Base-by-base conservation (phyloP, 108 stramenopile species). In the Fistulifera solaris region DNA sequence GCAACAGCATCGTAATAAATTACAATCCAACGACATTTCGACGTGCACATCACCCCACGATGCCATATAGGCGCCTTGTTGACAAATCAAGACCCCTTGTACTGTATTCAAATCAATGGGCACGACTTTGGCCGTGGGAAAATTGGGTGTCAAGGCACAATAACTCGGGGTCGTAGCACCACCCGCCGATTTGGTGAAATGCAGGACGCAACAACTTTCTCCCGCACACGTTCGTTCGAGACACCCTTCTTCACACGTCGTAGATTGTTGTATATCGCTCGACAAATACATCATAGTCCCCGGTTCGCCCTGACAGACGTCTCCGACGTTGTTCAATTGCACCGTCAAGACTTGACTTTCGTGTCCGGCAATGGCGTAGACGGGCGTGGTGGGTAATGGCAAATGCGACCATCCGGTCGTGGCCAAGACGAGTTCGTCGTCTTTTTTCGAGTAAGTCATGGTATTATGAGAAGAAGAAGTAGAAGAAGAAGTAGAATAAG, bases 261-360 rank as follows among this genome's bases (percentile, higher is more conserved):
- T 59, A 16, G 27, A 1, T 45, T 45, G 44, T n/a, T 21, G 12
- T 2, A 79, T 50, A 12, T 61, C 47, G 15, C 41, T 42, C 0
- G 55, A 28, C 31, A 79, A 57, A 50, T 72, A 79, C 66, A 79
- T 72, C 78, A 79, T 79, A 38, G 63, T 50, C 1, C 78, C 78
- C n/a, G 78, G 73, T 48, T 79, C 78, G 26, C 75, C 72, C 23
- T 76, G 24, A 56, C 70, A 53, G 13, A 14, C 27, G 26, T 79
- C 73, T 19, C 60, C 67, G 11, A 66, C 52, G 14, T 52, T 14
- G 6, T 4, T 5, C n/a, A 75, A 28, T 22, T 40, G 59, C 5
- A 79, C 31, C 4, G 73, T 65, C 0, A 75, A 27, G 39, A 75
- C 58, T 52, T 75, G 73, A 24, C 50, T 35, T 63, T 76, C 65